These are phyloP conservation scores for Neurospora sp. DNA, from an alignment of 495 filamentous ascomycete species.

Conservation along the genomic window DNA sequence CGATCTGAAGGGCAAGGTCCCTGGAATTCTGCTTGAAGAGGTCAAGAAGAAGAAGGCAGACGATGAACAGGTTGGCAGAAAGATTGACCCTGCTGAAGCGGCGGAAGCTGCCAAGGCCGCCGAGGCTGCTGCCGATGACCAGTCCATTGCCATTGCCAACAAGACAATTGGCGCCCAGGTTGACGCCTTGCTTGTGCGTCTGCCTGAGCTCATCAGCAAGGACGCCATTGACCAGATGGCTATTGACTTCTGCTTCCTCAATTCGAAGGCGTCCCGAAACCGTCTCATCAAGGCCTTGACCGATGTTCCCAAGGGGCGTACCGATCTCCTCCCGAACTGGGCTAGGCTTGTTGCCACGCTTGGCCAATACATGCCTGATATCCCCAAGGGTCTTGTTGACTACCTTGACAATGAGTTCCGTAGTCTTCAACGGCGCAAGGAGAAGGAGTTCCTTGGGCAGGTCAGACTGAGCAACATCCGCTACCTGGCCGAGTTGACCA, in stretches of 20 bases:
- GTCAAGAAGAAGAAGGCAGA: constrained; percentile 87
- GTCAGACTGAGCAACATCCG: constrained; percentile 91
- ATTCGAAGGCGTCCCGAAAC: constrained; percentile 96
- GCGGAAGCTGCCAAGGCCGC: constrained; percentile 41
- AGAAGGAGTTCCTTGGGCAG: constrained; percentile 93
- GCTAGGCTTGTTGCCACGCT: constrained; percentile 88
- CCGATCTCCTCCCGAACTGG: constrained; percentile 85
- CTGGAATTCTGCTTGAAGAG: constrained; percentile 85
- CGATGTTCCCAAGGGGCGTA: constrained; percentile 86
- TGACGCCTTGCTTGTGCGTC: constrained; percentile 74
- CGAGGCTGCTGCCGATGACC: constrained; percentile 57
- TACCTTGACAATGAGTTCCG: constrained; percentile 96
- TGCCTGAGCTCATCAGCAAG: constrained; percentile 84
- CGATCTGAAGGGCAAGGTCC: constrained; percentile 92
- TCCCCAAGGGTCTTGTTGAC: constrained; percentile 82
- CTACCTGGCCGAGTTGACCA: constrained; percentile 93
- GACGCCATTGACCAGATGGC: constrained; percentile 86
- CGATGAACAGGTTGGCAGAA: constrained; percentile 58
- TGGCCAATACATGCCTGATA: constrained; percentile 84
- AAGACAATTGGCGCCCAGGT: constrained; percentile 97
- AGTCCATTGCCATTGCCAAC: constrained; percentile 88
- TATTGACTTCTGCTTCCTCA: constrained; percentile 94
- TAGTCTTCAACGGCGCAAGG: constrained; percentile 94
- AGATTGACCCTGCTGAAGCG: constrained; percentile 35
- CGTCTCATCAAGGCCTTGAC: constrained; percentile 85